Evolutionary conservation across 768 basidiomycete species (phyloP).

Genomic region (Asterophora lycoperdoides): DNA sequence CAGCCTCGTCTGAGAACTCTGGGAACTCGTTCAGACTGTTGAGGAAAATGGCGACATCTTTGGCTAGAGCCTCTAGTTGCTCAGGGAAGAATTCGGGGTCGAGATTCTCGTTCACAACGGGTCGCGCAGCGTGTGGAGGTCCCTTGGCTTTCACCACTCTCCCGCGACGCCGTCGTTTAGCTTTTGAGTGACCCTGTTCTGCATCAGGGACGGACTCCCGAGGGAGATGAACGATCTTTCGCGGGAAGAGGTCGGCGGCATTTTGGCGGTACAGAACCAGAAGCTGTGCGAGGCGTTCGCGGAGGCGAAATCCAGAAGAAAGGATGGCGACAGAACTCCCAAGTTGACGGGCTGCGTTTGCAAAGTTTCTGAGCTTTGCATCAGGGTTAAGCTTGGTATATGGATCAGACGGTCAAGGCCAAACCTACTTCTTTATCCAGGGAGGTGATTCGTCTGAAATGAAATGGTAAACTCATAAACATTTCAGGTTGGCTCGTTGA

Average conservation of each 20-base stretch:
- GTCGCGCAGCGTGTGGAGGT: conserved; percentile 47
- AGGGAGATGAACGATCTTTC: conserved; percentile 48
- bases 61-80: conserved; percentile 57
- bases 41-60: conserved; percentile 65
- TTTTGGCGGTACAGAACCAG: conserved; percentile 72
- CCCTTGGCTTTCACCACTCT: conserved; percentile 33
- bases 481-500: background rate
- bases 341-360: conserved; percentile 70
- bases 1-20: conserved; percentile 70
- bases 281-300: conserved; percentile 64
- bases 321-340: conserved; percentile 76
- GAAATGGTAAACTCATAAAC: conserved; percentile 4
- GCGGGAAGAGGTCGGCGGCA: conserved; percentile 71
- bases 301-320: conserved; percentile 68
- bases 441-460: conserved; percentile 48
- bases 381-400: conserved; percentile 1
- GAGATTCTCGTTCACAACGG: conserved; percentile 50
- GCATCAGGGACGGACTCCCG: conserved; percentile 31
- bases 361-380: conserved; percentile 66
- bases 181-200: conserved; percentile 14
- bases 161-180: conserved; percentile 28
- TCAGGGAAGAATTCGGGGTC: conserved; percentile 65
- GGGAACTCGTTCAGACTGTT: conserved; percentile 75
- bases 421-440: conserved; percentile 58
- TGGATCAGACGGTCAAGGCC: background rate